These are phyloP conservation scores for Russula olivacea DNA, from an alignment of 768 basidiomycete species.

Conservation along the genomic window DNA sequence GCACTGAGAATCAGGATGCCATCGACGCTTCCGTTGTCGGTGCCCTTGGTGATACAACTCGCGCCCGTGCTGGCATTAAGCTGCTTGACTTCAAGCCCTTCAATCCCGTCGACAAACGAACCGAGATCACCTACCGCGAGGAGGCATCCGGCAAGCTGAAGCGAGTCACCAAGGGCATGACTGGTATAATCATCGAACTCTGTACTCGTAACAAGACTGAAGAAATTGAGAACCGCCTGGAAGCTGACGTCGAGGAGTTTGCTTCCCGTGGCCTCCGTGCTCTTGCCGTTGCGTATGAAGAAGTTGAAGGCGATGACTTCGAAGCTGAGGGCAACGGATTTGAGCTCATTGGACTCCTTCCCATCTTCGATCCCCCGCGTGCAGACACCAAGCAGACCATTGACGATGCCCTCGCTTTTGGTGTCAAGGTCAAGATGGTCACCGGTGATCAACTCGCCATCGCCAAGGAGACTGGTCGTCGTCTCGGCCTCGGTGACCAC, in stretches of 20 bases:
- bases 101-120: slow-evolving; percentile 99
- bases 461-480: slow-evolving; percentile 97
- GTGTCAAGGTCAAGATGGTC: slow-evolving; percentile 99
- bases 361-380: slow-evolving; percentile 97
- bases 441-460: slow-evolving; percentile 99
- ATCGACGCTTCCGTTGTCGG: slow-evolving; percentile 85
- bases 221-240: slow-evolving; percentile 83
- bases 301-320: slow-evolving; percentile 73
- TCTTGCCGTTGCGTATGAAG: slow-evolving; percentile 93
- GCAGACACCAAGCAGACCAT: slow-evolving; percentile 99
- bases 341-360: slow-evolving; percentile 93
- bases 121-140: slow-evolving; percentile 96
- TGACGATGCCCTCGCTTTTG: slow-evolving; percentile 91
- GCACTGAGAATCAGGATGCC: slow-evolving; percentile 98
- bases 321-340: slow-evolving; percentile 94
- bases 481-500: slow-evolving; percentile 96
- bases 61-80: slow-evolving; percentile 89
- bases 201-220: slow-evolving; percentile 97
- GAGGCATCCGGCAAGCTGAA: slow-evolving; percentile 92
- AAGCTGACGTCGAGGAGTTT: slow-evolving; percentile 94
- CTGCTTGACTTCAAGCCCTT: slow-evolving; percentile 99
- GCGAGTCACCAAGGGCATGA: slow-evolving; percentile 99
- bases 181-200: slow-evolving; percentile 95
- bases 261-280: slow-evolving; percentile 95
- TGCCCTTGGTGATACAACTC: slow-evolving; percentile 63